Evolutionary conservation across 176 grass and related monocot species (phyloP), one percentile per base, ranked within the genome.

Genomic region (Musa acuminata): DNA sequence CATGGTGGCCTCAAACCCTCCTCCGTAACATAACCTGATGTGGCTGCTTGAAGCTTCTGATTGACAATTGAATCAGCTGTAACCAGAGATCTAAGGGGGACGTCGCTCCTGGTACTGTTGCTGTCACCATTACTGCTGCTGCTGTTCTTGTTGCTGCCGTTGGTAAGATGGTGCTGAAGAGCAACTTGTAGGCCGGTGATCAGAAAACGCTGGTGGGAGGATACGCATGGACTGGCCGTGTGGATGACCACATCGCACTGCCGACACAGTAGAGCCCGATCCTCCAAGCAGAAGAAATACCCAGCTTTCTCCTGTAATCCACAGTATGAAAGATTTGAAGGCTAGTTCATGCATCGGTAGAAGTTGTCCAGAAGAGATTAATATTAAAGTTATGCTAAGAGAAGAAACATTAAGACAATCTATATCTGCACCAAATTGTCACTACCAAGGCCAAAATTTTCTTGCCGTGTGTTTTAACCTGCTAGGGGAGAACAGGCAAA

Each of bases 271-370:
- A 96, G 77, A 19, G 93, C 85, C 3, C 89, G 83, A 81, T 90
- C 89, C 69, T 96, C 89, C 48, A 96, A 85, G 80, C 93, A 96
- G 81, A 96, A 96, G 80, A 96, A 96, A 69, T 86, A 92, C n/a
- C 87, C 89, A 0, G 73, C 69, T 67, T 86, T 92, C 72, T 92
- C 93, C 93, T 96, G 78, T 1, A 60, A 72, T 73, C 35, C 35
- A 43, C 0, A 5, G 35, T 43, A 43, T 43, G 4, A 4, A 43
- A 43, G 35, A 43, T 43, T 43, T 43, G 35, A 43, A 43, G 35
- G 4, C 35, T 65, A 27, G 8, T 64, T 2, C 53, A 78, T 20
- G 58, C 53, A 73, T 13, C 35, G 52, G 35, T 3, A 51, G 26
- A 8, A 52, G 76, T 22, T 11, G 17, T 51, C 26, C 69, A 72